Evolutionary conservation across 352 stramenopile genomes (phyloP), one percentile per base, ranked within the genome.

Genomic region (Elongisporangium senticosum): DNA sequence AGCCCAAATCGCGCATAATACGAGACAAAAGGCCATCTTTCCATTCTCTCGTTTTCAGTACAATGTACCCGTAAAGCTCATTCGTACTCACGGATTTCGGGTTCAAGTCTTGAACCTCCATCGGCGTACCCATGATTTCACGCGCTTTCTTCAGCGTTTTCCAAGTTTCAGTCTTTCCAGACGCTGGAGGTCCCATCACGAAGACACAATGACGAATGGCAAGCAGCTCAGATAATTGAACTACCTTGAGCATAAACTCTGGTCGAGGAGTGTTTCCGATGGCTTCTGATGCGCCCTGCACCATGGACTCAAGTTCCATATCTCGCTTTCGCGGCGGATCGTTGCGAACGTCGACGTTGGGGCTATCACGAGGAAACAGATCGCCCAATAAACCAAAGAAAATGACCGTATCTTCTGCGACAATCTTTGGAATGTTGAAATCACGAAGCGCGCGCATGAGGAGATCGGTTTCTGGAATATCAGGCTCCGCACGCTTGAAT

Each of bases 341-440:
- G 43, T 97, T 94, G 2, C 93, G 90, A 19, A 93, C 83, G 22
- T 95, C 85, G 13, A 95, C 83, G 58, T 93, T 93, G 10, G 85
- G 85, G 37, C 75, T 84, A 51, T 90, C 80, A 33, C 86, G 79
- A 3, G 96, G 96, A 64, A 99, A 99, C 20, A 99, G 58, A 81
- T 99, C 96, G 17, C 83, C 86, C 0, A 99, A 74, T 20, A 99
- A 65, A 21, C 94, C 90, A 49, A 97, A 98, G 72, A 99, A 99
- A 49, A 99, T 90, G 7, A 97, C 87, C 51, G 96, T 80, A 67
- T 98, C 96, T 69, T 98, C 87, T 2, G 87, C 83, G 11, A 98
- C 94, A 56, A 99, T 98, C 80, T 98, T 98, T 3, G 91, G 93
- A 50, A 98, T 98, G 64, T 98, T 98, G 63, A 98, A 98, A 63